Base-by-base conservation (phyloP, 1,284 basidiomycete genomes). In the Vanrija humicola region DNA sequence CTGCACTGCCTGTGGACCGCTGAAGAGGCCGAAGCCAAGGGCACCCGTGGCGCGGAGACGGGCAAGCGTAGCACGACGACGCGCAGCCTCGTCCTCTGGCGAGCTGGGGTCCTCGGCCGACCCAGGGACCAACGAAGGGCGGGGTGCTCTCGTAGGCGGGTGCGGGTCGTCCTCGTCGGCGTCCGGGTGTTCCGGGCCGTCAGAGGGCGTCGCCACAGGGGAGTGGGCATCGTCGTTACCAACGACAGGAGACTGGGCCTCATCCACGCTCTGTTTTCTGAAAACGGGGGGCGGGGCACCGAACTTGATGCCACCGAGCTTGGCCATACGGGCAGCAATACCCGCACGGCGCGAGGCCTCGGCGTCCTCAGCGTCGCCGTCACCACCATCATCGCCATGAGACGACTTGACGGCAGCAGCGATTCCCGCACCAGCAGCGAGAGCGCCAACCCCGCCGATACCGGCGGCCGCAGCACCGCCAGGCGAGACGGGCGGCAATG, bases 251-350 rank as follows among this genome's bases (percentile, higher is more conserved):
- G 53, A 18, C 5, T 55, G 40, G n/a, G 48, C 59, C n/a, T 58
- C 50, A n/a, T 44, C 49, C 38, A 45, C 46, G 10, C 56, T 54
- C 7, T 54, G 52, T 51, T 61, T 62, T 55, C 63, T 69, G 34
- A 58, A 57, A 5, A 63, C 46, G 5, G 73, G 70, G 4, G 74
- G 75, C 3, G 73, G 73, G 43, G 68, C 87, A 4, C 91, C 90
- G 39, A 94, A 82, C 60, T 88, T 83, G 43, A 90, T 85, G 38
- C 89, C 92, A 28, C 89, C 92, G 12, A 92, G 82, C 64, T 86
- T 86, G 54, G 89, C 91, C 90, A 94, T 92, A 54, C 90, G 82
- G 28, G 87, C 90, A 28, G 90, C 91, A 66, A 92, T 86, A 16
- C 85, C 86, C 9, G 87, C 86, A 43, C 88, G 84, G 49, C 87